phyloP scores from a whole-genome alignment of 345 rosid species.

The Salix caprea region DNA sequence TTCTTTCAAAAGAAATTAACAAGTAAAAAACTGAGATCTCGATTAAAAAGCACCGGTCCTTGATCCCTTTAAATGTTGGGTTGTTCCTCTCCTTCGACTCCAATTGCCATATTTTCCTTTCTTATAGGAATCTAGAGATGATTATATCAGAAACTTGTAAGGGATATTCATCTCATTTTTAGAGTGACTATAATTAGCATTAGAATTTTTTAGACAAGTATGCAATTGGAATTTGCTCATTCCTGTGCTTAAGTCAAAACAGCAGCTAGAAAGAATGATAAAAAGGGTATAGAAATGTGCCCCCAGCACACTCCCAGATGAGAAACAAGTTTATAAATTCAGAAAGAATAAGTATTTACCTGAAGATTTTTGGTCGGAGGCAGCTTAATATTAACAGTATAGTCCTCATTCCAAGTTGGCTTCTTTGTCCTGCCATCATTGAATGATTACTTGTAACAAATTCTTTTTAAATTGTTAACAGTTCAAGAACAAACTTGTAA shows the following conservation, averaged over 20 bases:
- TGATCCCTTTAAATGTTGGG: background rate
- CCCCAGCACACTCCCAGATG: background rate
- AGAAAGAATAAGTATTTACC: conserved; percentile 39
- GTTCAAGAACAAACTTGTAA: background rate
- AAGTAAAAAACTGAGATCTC: background rate
- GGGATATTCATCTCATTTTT: background rate
- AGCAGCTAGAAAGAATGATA: background rate
- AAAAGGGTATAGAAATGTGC: background rate
- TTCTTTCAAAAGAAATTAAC: too few relatives aligned
- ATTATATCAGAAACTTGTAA: background rate
- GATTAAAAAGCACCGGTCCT: background rate
- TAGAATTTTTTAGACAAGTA: too few relatives aligned
- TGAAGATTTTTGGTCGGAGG: conserved; percentile 54
- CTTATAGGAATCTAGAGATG: background rate
- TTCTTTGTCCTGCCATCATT: conserved; percentile 57
- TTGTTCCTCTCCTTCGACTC: background rate
- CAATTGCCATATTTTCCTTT: background rate
- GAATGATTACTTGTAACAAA: conserved; percentile 3
- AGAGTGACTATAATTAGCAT: background rate
- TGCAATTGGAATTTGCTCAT: background rate
- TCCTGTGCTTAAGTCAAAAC: background rate
- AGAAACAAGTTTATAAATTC: background rate
- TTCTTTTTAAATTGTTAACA: background rate
- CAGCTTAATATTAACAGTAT: conserved; percentile 60
- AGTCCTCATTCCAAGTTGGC: conserved; percentile 87